phyloP scores from a whole-genome alignment of 805 yeast species.

The Wickerhamomyces silvicola region DNA sequence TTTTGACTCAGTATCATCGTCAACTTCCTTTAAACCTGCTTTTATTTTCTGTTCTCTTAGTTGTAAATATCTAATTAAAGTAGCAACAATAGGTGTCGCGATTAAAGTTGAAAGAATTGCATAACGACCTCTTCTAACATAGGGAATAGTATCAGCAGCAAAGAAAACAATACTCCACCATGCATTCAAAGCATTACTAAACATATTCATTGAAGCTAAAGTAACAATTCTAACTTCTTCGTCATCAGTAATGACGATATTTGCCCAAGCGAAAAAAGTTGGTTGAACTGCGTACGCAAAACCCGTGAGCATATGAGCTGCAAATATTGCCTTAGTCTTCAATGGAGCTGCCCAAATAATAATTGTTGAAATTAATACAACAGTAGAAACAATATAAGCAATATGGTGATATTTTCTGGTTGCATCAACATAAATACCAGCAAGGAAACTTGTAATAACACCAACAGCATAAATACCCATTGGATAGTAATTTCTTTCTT shows the following conservation, averaged over 20 bases:
- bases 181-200: slow-evolving; percentile 54
- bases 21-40: not conserved
- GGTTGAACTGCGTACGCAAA: slow-evolving; percentile 55
- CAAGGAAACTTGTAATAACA: slow-evolving; percentile 36
- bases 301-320: slow-evolving; percentile 52
- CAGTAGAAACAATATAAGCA: slow-evolving; percentile 36
- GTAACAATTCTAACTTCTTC: slow-evolving; percentile 59
- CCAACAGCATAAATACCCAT: slow-evolving; percentile 51
- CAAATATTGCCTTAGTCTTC: slow-evolving; percentile 33
- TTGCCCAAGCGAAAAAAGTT: slow-evolving; percentile 58
- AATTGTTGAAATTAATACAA: slow-evolving; percentile 41
- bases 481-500: slow-evolving; percentile 45
- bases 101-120: slow-evolving; percentile 51
- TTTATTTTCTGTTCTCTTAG: slow-evolving; percentile 24
- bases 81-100: slow-evolving; percentile 34
- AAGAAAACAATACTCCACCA: slow-evolving; percentile 58
- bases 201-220: slow-evolving; percentile 61
- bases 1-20: no score
- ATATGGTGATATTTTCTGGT: slow-evolving; percentile 41
- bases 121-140: slow-evolving; percentile 45
- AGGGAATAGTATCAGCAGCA: slow-evolving; percentile 45
- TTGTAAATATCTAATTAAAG: slow-evolving; percentile 37
- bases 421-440: slow-evolving; percentile 39
- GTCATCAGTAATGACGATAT: slow-evolving; percentile 51
- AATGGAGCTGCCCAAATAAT: slow-evolving; percentile 38